These are phyloP conservation scores for Trichoderma harzianum DNA, from an alignment of 2,329 filamentous ascomycete genomes.

Conservation along the genomic window DNA sequence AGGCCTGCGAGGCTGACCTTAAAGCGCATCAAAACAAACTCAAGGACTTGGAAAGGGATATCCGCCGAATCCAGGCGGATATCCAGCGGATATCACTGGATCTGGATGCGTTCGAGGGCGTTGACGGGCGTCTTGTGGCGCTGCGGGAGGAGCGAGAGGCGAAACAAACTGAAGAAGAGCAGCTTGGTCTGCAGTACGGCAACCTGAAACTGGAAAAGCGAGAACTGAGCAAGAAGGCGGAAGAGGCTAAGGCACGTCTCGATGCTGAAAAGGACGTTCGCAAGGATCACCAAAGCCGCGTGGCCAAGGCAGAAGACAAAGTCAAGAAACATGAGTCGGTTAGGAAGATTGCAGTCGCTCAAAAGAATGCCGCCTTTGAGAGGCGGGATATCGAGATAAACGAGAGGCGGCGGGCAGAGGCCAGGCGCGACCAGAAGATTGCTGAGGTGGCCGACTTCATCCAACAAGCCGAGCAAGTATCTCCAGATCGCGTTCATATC, in stretches of 20 bases:
- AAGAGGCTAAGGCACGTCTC: slow-evolving; percentile 38
- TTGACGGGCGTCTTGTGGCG: slow-evolving; percentile 62
- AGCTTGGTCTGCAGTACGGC: slow-evolving; percentile 55
- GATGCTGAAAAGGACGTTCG: slow-evolving; percentile 35
- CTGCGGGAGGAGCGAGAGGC: slow-evolving; percentile 57
- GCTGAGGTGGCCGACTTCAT: slow-evolving; percentile 52
- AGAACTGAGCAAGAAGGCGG: slow-evolving; percentile 43
- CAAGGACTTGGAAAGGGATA: slow-evolving; percentile 46
- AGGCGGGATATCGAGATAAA: slow-evolving; percentile 46
- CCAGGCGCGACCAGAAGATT: slow-evolving; percentile 45
- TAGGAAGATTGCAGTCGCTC: slow-evolving; percentile 51
- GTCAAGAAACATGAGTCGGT: slow-evolving; percentile 45
- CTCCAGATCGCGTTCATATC: slow-evolving; percentile 56
- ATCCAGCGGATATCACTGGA: slow-evolving; percentile 51
- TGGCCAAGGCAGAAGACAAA: slow-evolving; percentile 57
- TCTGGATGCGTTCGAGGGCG: slow-evolving; percentile 64
- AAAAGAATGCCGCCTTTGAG: slow-evolving; percentile 61
- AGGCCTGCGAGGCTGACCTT: slow-evolving; percentile 45
- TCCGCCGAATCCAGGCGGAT: slow-evolving; percentile 59
- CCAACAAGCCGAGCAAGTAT: slow-evolving; percentile 52
- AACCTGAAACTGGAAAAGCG: slow-evolving; percentile 47
- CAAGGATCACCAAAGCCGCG: slow-evolving; percentile 41
- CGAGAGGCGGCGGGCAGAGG: slow-evolving; percentile 44
- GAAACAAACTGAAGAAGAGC: slow-evolving; percentile 45
- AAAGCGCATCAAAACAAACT: slow-evolving; percentile 41